Conservation (phyloP, 1,284 basidiomycete species). For the Ganoderma multipileum region DNA sequence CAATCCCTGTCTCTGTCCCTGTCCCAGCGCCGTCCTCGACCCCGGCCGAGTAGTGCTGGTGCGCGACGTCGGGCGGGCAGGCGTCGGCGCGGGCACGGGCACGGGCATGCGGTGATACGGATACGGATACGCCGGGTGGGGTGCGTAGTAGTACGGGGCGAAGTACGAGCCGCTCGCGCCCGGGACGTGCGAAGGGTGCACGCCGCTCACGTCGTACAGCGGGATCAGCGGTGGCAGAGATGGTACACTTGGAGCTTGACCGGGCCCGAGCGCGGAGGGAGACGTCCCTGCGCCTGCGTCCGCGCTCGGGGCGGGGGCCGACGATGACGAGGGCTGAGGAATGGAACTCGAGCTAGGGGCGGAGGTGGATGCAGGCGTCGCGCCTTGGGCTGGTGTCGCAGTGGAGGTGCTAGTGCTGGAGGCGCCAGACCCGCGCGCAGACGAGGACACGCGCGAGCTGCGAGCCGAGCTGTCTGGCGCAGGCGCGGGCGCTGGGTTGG, state of each 20-base stretch:
- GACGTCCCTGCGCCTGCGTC: no score
- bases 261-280: neutral
- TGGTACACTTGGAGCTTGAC: conserved; percentile 3
- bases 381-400: neutral
- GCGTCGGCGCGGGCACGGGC: neutral
- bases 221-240: conserved; percentile 49
- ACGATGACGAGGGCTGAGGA: neutral
- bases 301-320: neutral
- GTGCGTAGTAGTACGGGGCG: conserved; percentile 10
- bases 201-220: conserved; percentile 47
- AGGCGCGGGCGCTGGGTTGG: neutral
- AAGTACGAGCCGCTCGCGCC: conserved; percentile 1
- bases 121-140: neutral
- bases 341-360: neutral
- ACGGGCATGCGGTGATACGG: neutral
- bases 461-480: conserved; percentile 3
- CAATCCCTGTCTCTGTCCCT: conserved; percentile 26
- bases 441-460: neutral
- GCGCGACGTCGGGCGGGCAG: neutral
- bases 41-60: neutral
- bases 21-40: neutral
- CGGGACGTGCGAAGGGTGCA: conserved; percentile 11
- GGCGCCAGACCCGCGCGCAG: conserved; percentile 3
- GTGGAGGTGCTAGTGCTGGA: neutral
- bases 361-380: neutral